A percentile compares a stretch with the other conserved stretches of the same genome.
Conservation (phyloP, 2,329 filamentous ascomycete genomes). For the Apiospora sp. region DNA sequence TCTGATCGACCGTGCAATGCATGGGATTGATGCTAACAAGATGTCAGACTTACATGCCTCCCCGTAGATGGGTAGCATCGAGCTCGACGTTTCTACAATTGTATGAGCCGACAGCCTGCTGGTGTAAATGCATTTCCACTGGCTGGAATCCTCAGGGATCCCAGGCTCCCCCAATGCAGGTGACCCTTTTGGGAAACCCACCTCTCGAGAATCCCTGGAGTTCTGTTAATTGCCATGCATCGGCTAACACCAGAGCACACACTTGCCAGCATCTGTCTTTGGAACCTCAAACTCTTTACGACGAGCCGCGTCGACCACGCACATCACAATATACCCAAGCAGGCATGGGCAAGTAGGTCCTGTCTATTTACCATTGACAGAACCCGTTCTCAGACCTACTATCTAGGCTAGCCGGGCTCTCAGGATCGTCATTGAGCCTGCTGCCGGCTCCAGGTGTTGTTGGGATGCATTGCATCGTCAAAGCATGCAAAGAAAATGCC, state of each 20-base stretch:
- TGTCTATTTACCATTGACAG: neutral
- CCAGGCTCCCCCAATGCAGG: neutral
- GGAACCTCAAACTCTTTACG: conserved; percentile 7
- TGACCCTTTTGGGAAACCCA: conserved; percentile 5
- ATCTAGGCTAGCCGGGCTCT: neutral
- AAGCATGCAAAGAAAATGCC: neutral
- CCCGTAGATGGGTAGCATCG: conserved; percentile 10
- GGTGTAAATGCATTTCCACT: neutral
- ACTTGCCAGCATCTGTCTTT: neutral
- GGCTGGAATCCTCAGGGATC: neutral
- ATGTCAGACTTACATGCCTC: conserved; percentile 10
- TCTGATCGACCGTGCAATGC: neutral
- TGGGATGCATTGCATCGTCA: neutral
- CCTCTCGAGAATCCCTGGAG: neutral
- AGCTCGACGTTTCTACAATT: neutral
- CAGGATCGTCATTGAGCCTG: conserved; percentile 1
- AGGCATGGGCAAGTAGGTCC: neutral
- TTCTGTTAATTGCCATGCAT: conserved; percentile 16
- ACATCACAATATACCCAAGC: neutral
- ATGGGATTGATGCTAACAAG: conserved; percentile 6
- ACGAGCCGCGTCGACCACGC: conserved; percentile 10
- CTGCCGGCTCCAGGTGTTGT: neutral
- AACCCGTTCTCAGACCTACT: neutral
- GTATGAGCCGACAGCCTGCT: neutral
- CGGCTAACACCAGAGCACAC: conserved; percentile 4